These are phyloP conservation scores for Penicillium italicum DNA, from an alignment of 2,329 filamentous ascomycete genomes.

Conservation along the genomic window DNA sequence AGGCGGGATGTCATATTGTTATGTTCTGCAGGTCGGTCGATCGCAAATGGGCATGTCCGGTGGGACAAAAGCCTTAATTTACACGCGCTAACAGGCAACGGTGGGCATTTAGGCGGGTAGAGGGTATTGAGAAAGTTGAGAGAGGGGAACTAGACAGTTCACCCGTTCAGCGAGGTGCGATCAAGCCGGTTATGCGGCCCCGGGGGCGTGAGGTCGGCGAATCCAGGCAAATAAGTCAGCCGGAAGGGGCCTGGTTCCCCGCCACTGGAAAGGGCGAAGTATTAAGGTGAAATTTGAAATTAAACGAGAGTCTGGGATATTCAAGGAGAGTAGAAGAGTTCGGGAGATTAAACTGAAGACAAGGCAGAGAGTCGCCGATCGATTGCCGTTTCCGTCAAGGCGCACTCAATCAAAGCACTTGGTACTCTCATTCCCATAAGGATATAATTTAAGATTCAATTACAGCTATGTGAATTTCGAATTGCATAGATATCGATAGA, in stretches of 20 bases:
- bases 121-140: not conserved
- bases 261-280: not conserved
- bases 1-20: slow-evolving; percentile 14
- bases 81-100: not conserved
- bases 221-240: slow-evolving; percentile 4
- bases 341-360: not conserved
- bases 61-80: slow-evolving; percentile 1
- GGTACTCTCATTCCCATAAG: not conserved
- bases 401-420: not conserved
- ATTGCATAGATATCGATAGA: not conserved
- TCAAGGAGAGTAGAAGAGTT: not conserved
- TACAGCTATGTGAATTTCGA: no score
- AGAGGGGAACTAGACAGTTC: not conserved
- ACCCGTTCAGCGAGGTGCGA: slow-evolving; percentile 12
- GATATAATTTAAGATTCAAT: not conserved
- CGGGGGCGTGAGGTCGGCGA: not conserved
- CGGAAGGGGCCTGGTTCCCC: not conserved
- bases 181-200: not conserved
- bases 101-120: not conserved
- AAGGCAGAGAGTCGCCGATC: not conserved
- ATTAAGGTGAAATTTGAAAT: not conserved
- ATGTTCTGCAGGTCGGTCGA: not conserved
- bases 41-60: slow-evolving; percentile 4
- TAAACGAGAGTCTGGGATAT: not conserved
- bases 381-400: slow-evolving; percentile 4